Base-by-base conservation (phyloP, 163 green algal species). In the Smithsoniella earleae region DNA sequence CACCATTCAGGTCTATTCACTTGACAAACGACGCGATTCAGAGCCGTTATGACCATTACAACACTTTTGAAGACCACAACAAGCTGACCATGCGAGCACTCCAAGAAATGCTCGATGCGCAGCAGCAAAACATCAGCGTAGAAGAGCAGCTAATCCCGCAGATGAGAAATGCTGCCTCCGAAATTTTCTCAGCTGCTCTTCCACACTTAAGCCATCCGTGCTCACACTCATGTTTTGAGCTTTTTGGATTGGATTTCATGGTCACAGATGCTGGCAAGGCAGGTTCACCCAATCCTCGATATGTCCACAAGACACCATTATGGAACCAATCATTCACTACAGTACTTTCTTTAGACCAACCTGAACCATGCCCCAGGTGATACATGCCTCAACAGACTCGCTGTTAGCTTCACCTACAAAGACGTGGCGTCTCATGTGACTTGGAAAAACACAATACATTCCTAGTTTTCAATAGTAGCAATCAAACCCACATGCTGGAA, bases 1-100 rank as follows among this genome's bases (percentile, higher is more conserved):
- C 63, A 46, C 54, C n/a, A 6, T 81, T 66, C 73, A 82, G 82
- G 45, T 77, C 80, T 16, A 62, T 77, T 0, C 83, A 89, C 66
- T 75, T 89, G 36, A 89, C 83, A n/a, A 89, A 89, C 54, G 83
- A 89, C 43, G 83, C 83, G 3, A 76, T 86, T 28, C 81, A 88
- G 77, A 82, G 82, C 34, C 74, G 80, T 16, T 76, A 82, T 40
- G 77, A 77, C 22, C 58, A 66, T 37, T 88, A 86, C 58, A 49
- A 82, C 46, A 62, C 36, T 2, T 84, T 78, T 66, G 83, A 88
- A 66, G 81, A 83, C 44, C 55, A 78, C 74, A 84, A 82, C 76
- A 86, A 87, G 75, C 63, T 87, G 18, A 66, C 62, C 36, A 66
- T 87, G 36, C 62, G 58, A 34, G 18, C 75, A 3, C 66, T 85